These are phyloP conservation scores for Fusarium cyanostomum DNA, from an alignment of 2,329 filamentous ascomycete genomes.

Conservation along the genomic window DNA sequence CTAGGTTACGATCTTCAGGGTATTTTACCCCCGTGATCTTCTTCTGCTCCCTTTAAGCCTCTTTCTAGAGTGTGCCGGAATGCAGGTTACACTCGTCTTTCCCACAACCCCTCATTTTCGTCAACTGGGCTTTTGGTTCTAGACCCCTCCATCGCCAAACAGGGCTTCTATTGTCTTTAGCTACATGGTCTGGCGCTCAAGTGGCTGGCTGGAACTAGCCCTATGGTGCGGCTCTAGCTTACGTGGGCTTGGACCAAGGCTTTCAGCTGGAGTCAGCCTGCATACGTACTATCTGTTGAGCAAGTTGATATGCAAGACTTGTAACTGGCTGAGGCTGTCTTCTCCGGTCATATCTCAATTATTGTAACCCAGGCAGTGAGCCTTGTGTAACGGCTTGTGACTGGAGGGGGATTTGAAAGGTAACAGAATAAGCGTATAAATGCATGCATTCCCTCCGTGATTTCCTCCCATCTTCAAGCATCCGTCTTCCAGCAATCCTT, in stretches of 20 bases:
- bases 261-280: conserved; percentile 5
- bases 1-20: too few relatives aligned
- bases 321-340: neutral
- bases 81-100: neutral
- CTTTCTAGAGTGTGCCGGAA: too few relatives aligned
- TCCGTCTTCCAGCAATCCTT: neutral
- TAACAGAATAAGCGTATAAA: neutral
- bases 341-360: neutral
- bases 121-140: neutral
- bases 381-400: neutral
- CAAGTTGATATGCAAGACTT: neutral
- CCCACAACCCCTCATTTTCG: neutral
- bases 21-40: too few relatives aligned
- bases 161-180: neutral
- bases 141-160: neutral
- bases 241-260: neutral
- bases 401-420: neutral
- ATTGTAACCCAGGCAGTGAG: neutral
- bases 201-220: conserved; percentile 3
- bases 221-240: neutral
- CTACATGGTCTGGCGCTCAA: neutral
- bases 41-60: too few relatives aligned
- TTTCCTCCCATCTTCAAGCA: neutral
- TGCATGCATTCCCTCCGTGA: neutral
- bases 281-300: neutral